Evolutionary conservation across 345 rosid species (phyloP).

Genomic region (Psidium guajava): DNA sequence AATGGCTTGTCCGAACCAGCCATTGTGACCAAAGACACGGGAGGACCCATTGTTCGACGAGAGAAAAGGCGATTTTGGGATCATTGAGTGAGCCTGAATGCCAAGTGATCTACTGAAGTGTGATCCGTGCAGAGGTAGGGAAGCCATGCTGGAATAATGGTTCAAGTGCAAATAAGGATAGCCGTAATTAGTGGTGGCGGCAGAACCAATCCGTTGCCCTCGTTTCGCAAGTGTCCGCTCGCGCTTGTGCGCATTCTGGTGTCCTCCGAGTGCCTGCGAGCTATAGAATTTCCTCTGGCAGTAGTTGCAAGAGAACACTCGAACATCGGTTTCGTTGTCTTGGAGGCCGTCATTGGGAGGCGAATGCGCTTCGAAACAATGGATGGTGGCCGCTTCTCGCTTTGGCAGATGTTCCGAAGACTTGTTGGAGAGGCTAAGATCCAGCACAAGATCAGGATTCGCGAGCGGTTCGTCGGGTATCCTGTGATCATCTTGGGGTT

Average conservation of each 20-base stretch:
- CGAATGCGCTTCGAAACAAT: not conserved
- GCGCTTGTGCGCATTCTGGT: conserved; percentile 89
- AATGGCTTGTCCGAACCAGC: conserved; percentile 27
- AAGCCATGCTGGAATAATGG: conserved; percentile 51
- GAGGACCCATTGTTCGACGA: not conserved
- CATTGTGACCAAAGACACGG: conserved; percentile 18
- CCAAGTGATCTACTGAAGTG: conserved; percentile 36
- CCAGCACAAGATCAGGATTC: conserved; percentile 30
- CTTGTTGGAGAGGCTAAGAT: conserved; percentile 44
- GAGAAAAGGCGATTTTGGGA: conserved; percentile 30
- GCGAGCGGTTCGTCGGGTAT: not conserved
- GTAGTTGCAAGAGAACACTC: conserved; percentile 79
- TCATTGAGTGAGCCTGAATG: conserved; percentile 64
- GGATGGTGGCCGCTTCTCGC: not conserved
- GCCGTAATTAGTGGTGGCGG: not conserved
- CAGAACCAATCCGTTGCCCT: conserved; percentile 27
- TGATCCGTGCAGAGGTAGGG: conserved; percentile 71
- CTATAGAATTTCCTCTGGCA: conserved; percentile 92
- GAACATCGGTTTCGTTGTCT: conserved; percentile 29
- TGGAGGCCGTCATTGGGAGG: not conserved
- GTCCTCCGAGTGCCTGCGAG: conserved; percentile 95
- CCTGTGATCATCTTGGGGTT: not conserved
- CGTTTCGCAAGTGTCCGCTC: conserved; percentile 84
- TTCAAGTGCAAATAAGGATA: not conserved
- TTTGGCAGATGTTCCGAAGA: not conserved